Conservation (phyloP, 176 grass and related monocot genomes). For the Cenchrus fungigraminus region DNA sequence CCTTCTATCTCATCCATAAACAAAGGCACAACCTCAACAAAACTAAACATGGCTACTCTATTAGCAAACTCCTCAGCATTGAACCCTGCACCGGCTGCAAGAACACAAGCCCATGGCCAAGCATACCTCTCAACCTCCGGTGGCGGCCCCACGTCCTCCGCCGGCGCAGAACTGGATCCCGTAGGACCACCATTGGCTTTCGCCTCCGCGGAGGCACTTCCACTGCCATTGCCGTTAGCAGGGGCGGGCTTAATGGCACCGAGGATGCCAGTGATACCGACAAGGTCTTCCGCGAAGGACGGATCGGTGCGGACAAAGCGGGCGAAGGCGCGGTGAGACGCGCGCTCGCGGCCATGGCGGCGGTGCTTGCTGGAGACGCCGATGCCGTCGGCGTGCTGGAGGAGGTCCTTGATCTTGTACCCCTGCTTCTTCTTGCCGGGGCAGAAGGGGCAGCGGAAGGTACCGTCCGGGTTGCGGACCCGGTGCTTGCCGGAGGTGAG, state of each 20-base stretch:
- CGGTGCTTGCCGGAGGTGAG: conserved; percentile 68
- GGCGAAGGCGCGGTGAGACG: conserved; percentile 54
- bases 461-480: conserved; percentile 71
- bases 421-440: conserved; percentile 84
- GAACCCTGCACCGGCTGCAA: conserved; percentile 44
- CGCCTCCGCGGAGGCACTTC: background rate
- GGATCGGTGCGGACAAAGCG: conserved; percentile 59
- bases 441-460: conserved; percentile 93
- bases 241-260: background rate
- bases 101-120: conserved; percentile 80
- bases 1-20: conserved; percentile 38
- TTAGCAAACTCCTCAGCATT: conserved; percentile 28
- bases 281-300: conserved; percentile 20
- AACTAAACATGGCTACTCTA: conserved; percentile 49
- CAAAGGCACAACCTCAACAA: conserved; percentile 50
- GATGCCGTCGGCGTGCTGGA: conserved; percentile 84
- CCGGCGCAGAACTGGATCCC: conserved; percentile 14
- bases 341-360: conserved; percentile 58
- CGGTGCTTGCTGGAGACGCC: conserved; percentile 67
- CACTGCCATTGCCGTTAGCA: background rate
- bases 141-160: background rate
- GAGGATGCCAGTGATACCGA: conserved; percentile 1
- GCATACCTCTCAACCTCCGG: conserved; percentile 61
- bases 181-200: background rate
- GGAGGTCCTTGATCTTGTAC: conserved; percentile 84